Base-by-base conservation (phyloP, 345 rosid species). In the Arabidopsis suecica region DNA sequence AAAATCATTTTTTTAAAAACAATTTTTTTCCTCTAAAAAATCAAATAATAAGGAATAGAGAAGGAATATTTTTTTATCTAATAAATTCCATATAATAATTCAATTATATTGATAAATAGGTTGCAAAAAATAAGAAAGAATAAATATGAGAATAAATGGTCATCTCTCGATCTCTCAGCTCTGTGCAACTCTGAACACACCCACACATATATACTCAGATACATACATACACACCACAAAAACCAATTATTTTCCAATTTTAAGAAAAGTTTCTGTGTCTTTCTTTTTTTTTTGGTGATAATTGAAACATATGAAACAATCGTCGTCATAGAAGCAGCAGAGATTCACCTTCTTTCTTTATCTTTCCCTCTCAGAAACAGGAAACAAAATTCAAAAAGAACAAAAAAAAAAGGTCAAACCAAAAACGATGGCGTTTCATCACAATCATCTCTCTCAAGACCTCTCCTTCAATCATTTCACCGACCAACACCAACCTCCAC, bases 401-500 rank as follows among this genome's bases (percentile, higher is more conserved):
- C 18, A 16, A 25, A 8, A 34, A 3, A 41, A 12, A 20, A 11
- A 16, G 41, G 23, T 6, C 20, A 37, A 14, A 3, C 28, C 60
- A 2, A 6, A 6, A 55, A 57, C 72, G 76, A 91, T 89, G 96
- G 91, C 97, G 83, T 89, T 86, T 85, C 94, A 89, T 51, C 95
- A 88, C 69, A 89, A 85, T 69, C 91, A 88, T 61, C 83, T 84
- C 50, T 80, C 88, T 13, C 93, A 89, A 16, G 90, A 88, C 82
- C 88, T 89, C 65, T 87, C 97, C 22, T 84, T 91, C 65, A 89
- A 89, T 77, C 97, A 88, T 83, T 88, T 89, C 81, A 58, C 87
- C 74, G 85, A 84, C 85, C 88, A 85, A 48, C 86, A 77, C 22
- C 88, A 41, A 23, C 86, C 71, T 9, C 81, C 65, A 6, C 85